Base-by-base conservation (phyloP, 768 basidiomycete species). In the Leucocoprinus leucothites region DNA sequence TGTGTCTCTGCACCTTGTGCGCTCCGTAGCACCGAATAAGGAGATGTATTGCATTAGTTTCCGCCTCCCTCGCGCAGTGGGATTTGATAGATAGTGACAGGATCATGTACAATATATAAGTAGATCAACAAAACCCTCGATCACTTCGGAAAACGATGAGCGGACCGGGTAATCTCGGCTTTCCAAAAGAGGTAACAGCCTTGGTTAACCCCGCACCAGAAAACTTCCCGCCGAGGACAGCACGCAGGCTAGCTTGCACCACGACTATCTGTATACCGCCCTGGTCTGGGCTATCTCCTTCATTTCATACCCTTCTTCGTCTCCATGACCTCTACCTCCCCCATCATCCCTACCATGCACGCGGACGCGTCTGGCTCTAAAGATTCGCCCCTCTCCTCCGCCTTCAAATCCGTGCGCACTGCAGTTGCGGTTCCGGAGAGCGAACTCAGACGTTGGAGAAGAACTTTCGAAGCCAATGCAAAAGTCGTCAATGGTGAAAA, bases 41-140 rank as follows among this genome's bases (percentile, higher is more conserved):
- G 88, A 94, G 64, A 98, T 98, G 96, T 98, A 95, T 69, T 95
- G 96, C 69, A 82, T 99, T 52, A 89, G 89, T 68, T 98, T 99
- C 77, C 68, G 74, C 18, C 68, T 73, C 31, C 73, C 75, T 34
- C 59, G 65, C 25, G 69, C 66, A 53, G 78, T 76, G 11, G 74
- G 72, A 35, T 71, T 73, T 63, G 40, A 28, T 56, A 56, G 54
- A 22, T 42, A 56, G 48, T 51, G 18, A 4, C 18, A 14, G 18
- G 40, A 46, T 46, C 14, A 24, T 16, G 18, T 41, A 19, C 14
- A 52, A 11, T 31, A 31, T 11, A 31, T 5, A 31, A 11, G 28
- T 7, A 48, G 26, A 41, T 56, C 36, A 35, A 8, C 48, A 57
- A 18, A 40, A 22, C 3, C 24, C 25, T 40, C 25, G 46, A 47